Percentiles rank a stretch among this genome's conserved stretches.
Conservation (phyloP, 441 rosid genomes). For the Sinapis alba region DNA sequence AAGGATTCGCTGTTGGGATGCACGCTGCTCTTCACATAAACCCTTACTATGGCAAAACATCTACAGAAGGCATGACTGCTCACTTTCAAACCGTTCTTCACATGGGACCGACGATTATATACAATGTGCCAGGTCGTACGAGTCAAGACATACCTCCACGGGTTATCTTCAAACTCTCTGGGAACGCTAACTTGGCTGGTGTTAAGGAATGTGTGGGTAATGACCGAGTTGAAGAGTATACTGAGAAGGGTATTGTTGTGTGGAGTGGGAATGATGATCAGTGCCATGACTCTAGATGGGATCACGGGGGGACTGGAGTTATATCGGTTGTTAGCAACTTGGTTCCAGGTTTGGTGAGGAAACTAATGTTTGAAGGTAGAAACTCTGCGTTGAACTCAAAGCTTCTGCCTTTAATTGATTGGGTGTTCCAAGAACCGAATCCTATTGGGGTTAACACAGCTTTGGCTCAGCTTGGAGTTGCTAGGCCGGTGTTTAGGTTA, state of each 20-base stretch:
- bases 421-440: not conserved
- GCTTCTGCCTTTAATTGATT: not conserved
- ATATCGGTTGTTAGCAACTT: not conserved
- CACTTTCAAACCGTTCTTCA: not conserved
- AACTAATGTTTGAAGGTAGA: not conserved
- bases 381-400: not conserved
- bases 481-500: slow-evolving; percentile 79
- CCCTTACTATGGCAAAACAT: slow-evolving; percentile 90
- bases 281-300: not conserved
- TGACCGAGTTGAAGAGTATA: not conserved
- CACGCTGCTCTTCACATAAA: slow-evolving; percentile 93
- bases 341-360: not conserved
- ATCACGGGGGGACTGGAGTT: not conserved
- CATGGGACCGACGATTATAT: slow-evolving; percentile 6
- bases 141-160: not conserved
- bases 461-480: slow-evolving; percentile 86
- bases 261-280: slow-evolving; percentile 7
- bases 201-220: slow-evolving; percentile 1
- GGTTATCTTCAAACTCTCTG: not conserved
- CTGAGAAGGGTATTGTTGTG: not conserved
- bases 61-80: slow-evolving; percentile 65
- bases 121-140: not conserved
- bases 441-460: slow-evolving; percentile 37
- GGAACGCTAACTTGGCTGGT: not conserved
- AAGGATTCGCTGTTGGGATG: slow-evolving; percentile 94